These are phyloP conservation scores for Bipolaris sorokiniana DNA, from an alignment of 2,329 filamentous ascomycete species.

Conservation along the genomic window DNA sequence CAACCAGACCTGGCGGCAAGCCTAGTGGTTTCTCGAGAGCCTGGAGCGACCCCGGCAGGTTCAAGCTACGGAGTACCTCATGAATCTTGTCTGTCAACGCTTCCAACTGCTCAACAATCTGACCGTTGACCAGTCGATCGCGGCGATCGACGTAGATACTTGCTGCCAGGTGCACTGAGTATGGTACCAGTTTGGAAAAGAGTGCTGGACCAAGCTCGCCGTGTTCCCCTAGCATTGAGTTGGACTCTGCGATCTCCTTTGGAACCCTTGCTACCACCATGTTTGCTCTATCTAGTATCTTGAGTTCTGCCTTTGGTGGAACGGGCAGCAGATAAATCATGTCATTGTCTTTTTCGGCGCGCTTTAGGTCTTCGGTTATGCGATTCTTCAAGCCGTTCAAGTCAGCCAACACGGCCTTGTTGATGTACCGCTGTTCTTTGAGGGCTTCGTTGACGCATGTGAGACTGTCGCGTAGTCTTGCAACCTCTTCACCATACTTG, in stretches of 20 bases:
- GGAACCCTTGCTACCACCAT: slow-evolving; percentile 85
- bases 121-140: slow-evolving; percentile 88
- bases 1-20: slow-evolving; percentile 80
- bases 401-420: slow-evolving; percentile 80
- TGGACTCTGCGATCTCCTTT: slow-evolving; percentile 79
- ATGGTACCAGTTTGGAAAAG: slow-evolving; percentile 91
- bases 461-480: slow-evolving; percentile 80
- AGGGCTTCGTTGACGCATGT: slow-evolving; percentile 83
- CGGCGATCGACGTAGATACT: slow-evolving; percentile 93
- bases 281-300: slow-evolving; percentile 80
- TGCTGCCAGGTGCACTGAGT: slow-evolving; percentile 91
- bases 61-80: slow-evolving; percentile 77
- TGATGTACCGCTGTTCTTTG: slow-evolving; percentile 82
- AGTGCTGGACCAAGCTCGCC: slow-evolving; percentile 82
- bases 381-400: slow-evolving; percentile 81
- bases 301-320: slow-evolving; percentile 86
- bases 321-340: slow-evolving; percentile 89
- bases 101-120: slow-evolving; percentile 84
- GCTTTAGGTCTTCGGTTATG: slow-evolving; percentile 84
- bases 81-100: slow-evolving; percentile 79
- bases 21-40: slow-evolving; percentile 94
- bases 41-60: slow-evolving; percentile 89
- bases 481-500: slow-evolving; percentile 94
- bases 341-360: slow-evolving; percentile 95
- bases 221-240: slow-evolving; percentile 78